phyloP scores from a whole-genome alignment of 148 eudicot genomes.

The Camellia lanceoleosa region DNA sequence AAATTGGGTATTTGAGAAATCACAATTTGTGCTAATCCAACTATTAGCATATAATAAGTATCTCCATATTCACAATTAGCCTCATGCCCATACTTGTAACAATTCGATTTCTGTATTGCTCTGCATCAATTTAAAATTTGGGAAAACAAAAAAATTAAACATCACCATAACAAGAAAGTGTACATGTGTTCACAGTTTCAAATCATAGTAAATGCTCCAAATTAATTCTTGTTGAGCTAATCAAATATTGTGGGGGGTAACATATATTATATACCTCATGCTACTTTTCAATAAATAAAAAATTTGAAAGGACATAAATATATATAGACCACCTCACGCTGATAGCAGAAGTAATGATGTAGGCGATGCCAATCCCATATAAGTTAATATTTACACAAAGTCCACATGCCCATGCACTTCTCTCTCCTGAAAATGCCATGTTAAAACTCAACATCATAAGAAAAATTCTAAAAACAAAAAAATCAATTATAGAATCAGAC shows the following conservation, averaged over 20 bases:
- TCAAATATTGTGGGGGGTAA: no score
- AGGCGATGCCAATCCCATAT: slow-evolving; percentile 60
- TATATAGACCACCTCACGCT: slow-evolving; percentile 45
- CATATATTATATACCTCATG: no score
- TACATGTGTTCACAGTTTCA: not conserved
- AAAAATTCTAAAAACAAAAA: no score
- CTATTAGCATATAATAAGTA: slow-evolving; percentile 46
- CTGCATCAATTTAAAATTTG: slow-evolving; percentile 29
- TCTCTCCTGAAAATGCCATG: slow-evolving; percentile 41
- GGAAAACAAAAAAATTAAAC: no score
- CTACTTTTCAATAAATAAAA: no score
- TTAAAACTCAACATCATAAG: not conserved
- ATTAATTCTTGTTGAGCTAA: no score
- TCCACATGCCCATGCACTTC: slow-evolving; percentile 49
- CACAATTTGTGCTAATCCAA: slow-evolving; percentile 48
- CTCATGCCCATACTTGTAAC: slow-evolving; percentile 45
- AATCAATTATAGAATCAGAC: no score
- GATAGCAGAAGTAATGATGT: slow-evolving; percentile 66
- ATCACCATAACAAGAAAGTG: not conserved
- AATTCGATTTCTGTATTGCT: slow-evolving; percentile 54
- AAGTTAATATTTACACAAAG: slow-evolving; percentile 45
- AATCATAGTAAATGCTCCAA: not conserved
- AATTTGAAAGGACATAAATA: no score
- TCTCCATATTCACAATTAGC: slow-evolving; percentile 45
- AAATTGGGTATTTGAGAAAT: slow-evolving; percentile 64